Base-by-base conservation (phyloP, 257 asterid species). In the Ilex asprella region DNA sequence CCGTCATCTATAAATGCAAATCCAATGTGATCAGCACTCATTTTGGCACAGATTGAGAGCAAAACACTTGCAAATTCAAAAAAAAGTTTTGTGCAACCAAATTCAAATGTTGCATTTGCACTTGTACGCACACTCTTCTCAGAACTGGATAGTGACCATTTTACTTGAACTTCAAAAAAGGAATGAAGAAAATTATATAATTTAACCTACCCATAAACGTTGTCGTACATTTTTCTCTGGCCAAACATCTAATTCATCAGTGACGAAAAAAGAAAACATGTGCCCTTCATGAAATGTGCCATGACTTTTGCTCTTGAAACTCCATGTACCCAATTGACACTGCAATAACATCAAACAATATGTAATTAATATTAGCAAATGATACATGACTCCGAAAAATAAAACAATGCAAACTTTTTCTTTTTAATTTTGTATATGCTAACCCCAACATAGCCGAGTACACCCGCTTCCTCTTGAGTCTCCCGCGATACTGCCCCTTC, bases 231-330 rank as follows among this genome's bases (percentile, higher is more conserved):
- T 76, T 72, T 80, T 86, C 85, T 92, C 97, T 0, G 99, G 99
- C 99, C 99, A 92, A 41, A 76, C 82, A 7, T 88, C 97, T 58
- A 89, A 64, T 60, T 77, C 97, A 75, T 92, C 95, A 2, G 84
- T 76, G 61, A 92, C 97, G 56, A 71, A 62, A 63, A 92, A 63
- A 60, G 99, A 71, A 72, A 92, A 76, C 99, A 92, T 89, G 65
- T 83, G 80, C 2, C 96, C 99, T 76, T 89, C 94, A 16, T 82
- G 96, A 61, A 41, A 83, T 55, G 78, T 79, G 27, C 84, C 96
- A 76, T 86, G 95, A 91, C 96, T 89, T 67, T 79, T 92, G 94
- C 98, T 91, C 79, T 88, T 86, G 79, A 88, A 91, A 60, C 52
- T 74, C 98, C 98, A 91, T 60, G 76, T 82, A 6, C 98, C 98